Percentiles rank a stretch among this genome's conserved stretches.
These are phyloP conservation scores for Boletus patriciae DNA, from an alignment of 768 basidiomycete genomes.

Conservation along the genomic window DNA sequence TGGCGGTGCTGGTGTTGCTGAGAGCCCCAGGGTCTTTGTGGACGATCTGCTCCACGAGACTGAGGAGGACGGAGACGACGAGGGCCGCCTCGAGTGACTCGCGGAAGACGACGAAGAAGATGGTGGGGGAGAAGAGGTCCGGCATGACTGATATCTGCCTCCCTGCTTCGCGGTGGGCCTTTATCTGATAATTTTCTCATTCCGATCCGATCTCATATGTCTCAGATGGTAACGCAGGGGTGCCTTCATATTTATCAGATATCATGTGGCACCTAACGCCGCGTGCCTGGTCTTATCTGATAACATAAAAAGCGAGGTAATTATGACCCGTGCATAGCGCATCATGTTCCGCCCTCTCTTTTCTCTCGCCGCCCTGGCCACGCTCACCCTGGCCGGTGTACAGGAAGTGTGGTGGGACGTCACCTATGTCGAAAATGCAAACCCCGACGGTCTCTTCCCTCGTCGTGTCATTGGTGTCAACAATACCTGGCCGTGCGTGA, in stretches of 20 bases:
- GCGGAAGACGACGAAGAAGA: conserved; percentile 96
- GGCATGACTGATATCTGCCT: conserved; percentile 1
- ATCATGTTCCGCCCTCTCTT: conserved; percentile 1
- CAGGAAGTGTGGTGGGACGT: conserved; percentile 89
- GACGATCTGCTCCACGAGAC: conserved; percentile 86
- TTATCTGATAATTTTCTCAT: background rate
- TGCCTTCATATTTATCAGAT: too few species aligned
- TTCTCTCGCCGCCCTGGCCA: conserved; percentile 24
- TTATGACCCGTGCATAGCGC: too few species aligned
- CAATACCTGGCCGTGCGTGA: conserved; percentile 86
- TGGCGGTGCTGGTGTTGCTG: background rate
- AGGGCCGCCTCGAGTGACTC: conserved; percentile 92
- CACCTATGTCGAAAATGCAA: conserved; percentile 74
- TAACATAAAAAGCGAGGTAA: background rate
- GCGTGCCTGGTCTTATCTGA: conserved; percentile 8
- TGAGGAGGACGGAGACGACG: conserved; percentile 89
- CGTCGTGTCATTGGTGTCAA: conserved; percentile 87
- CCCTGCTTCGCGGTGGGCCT: background rate
- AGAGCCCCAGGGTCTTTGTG: conserved; percentile 22
- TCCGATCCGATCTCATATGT: too few species aligned
- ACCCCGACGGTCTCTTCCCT: conserved; percentile 79
- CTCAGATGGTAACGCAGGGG: too few species aligned
- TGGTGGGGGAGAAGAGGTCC: conserved; percentile 83
- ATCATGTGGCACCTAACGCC: too few species aligned
- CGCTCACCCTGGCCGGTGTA: conserved; percentile 57